A percentile compares a stretch with the other conserved stretches of the same genome.
Evolutionary conservation across 495 filamentous ascomycete genomes (phyloP).

Genomic region (Penicillium salamii): DNA sequence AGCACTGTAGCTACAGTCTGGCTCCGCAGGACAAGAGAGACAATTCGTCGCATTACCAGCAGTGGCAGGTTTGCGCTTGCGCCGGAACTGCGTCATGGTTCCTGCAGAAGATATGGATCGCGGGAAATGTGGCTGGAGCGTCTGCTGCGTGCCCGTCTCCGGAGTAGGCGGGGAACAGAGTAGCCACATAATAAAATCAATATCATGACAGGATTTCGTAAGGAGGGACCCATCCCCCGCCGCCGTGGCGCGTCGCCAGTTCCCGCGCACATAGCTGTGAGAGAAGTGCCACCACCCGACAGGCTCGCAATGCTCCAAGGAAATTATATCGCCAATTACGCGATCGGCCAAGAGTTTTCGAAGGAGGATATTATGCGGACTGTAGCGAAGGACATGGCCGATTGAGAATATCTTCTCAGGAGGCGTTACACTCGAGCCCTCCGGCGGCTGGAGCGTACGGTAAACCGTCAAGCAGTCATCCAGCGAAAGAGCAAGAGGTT

Average conservation of each 20-base stretch:
- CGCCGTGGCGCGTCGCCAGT: conserved; percentile 79
- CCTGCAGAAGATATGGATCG: conserved; percentile 69
- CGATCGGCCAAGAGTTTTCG: conserved; percentile 68
- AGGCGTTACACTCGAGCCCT: conserved; percentile 4
- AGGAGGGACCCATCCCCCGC: conserved; percentile 58
- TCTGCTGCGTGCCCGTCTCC: conserved; percentile 5
- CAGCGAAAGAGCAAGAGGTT: conserved; percentile 80
- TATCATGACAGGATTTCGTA: conserved; percentile 93
- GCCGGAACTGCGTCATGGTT: conserved; percentile 61
- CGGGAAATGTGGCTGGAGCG: conserved; percentile 64
- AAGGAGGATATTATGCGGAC: conserved; percentile 83
- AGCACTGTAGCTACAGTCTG: conserved; percentile 77
- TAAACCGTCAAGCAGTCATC: conserved; percentile 74
- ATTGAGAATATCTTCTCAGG: conserved; percentile 64
- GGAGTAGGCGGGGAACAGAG: conserved; percentile 34
- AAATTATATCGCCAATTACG: conserved; percentile 78
- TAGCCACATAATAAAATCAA: conserved; percentile 89
- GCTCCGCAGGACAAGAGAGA: conserved; percentile 70
- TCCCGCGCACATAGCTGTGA: conserved; percentile 89
- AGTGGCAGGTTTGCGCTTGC: conserved; percentile 63
- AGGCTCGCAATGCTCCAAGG: conserved; percentile 87
- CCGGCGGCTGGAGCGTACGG: conserved; percentile 41
- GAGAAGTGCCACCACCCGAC: conserved; percentile 96
- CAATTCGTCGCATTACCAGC: conserved; percentile 86
- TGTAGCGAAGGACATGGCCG: conserved; percentile 77